Base-by-base conservation (phyloP, 768 basidiomycete genomes). In the Clitopilus passeckerianus region DNA sequence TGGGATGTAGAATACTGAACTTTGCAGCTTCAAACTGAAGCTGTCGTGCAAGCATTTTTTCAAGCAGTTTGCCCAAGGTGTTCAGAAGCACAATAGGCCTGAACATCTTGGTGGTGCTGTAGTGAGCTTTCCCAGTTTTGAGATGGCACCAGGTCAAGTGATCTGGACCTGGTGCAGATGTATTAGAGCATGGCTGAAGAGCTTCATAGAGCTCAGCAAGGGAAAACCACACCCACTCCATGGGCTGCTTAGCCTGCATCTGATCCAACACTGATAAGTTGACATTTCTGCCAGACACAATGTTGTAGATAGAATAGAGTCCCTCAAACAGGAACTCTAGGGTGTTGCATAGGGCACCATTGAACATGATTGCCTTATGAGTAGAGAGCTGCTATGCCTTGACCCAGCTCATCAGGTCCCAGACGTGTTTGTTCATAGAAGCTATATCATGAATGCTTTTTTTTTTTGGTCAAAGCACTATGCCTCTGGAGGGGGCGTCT, bases 21-120 rank as follows among this genome's bases (percentile, higher is more conserved):
- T 27, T 15, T 5, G 12, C 12, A 8, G 34, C 57, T 34, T 58
- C 46, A 27, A 3, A 58, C 20, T 58, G 57, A 3, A 58, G 18
- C 2, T 44, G 46, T 5, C 53, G 22, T 5, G 57, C 57, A 2
- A 58, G 46, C 10, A 46, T 33, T 30, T 58, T 58, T n/a, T 58
- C 46, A n/a, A 58, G 14, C 3, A 58, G 43, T 33, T 58, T 58
- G 23, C 57, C 57, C 22, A 58, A n/a, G 9, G 44, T 52, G 50
- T 58, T 58, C 9, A 52, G 30, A 16, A 58, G 57, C 3, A 34
- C 44, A 2, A 58, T 58, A 4, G 44, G 57, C 7, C 44, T 23
- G 18, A 52, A 58, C 2, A 46, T 23, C 18, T 58, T 58, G 6
- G 43, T 12, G 18, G 43, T 53, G 23, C 12, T 14, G 27, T 58